A percentile compares a stretch with the other conserved stretches of the same genome.
phyloP scores from a whole-genome alignment of 306 rosid genomes.

The Canavalia ensiformis region DNA sequence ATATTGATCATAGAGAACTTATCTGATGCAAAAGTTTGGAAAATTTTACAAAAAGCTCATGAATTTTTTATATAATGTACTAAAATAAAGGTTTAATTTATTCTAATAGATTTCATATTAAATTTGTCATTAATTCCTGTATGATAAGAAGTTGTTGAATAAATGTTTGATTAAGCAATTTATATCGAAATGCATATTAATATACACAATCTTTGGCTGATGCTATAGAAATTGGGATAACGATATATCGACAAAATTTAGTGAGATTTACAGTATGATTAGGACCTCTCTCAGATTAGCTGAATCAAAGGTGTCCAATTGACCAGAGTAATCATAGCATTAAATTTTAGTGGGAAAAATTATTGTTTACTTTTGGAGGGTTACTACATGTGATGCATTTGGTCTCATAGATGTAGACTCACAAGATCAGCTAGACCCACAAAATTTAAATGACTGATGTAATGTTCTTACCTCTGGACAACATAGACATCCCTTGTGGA shows the following conservation, averaged over 20 bases:
- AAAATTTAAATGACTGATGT: not conserved
- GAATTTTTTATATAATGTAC: too few relatives aligned
- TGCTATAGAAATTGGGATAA: constrained; percentile 7
- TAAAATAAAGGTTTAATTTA: too few relatives aligned
- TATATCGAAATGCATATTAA: not conserved
- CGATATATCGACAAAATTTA: not conserved
- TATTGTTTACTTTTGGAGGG: not conserved
- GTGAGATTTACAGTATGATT: not conserved
- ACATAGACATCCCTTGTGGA: not conserved
- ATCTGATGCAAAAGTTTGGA: not conserved
- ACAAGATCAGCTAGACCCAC: not conserved
- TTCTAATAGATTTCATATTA: too few relatives aligned
- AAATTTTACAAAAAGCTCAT: too few relatives aligned
- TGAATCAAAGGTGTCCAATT: not conserved
- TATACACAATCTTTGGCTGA: not conserved
- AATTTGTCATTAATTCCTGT: too few relatives aligned
- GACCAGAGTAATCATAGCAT: constrained; percentile 16
- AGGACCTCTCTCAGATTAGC: not conserved
- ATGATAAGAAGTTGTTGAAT: too few relatives aligned
- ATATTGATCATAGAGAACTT: constrained; percentile 7
- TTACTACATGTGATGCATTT: constrained; percentile 26
- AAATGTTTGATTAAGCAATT: too few relatives aligned
- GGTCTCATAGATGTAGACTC: constrained; percentile 15
- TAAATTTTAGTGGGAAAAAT: not conserved
- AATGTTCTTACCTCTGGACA: not conserved